Base-by-base conservation (phyloP, 768 basidiomycete genomes). In the Vararia minispora region DNA sequence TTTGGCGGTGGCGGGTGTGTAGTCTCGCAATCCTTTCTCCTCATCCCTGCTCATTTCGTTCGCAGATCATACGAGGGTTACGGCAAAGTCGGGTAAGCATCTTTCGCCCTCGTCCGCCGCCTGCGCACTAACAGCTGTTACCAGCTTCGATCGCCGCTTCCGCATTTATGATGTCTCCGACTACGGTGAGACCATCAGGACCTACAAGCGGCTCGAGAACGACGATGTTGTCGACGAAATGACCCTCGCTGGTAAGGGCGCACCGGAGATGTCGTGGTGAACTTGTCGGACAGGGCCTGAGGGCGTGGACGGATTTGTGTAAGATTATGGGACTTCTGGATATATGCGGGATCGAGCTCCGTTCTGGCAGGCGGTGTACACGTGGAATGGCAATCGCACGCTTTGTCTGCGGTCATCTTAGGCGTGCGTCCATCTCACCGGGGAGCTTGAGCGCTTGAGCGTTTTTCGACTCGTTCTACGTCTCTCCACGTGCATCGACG, bases 151-250 rank as follows among this genome's bases (percentile, higher is more conserved):
- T 57, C 76, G 92, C 13, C 72, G 94, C 28, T 90, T 94, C 69
- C 69, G 94, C 6, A 64, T 97, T 31, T 98, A 81, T 57, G 76
- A 89, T 18, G 69, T 98, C 36, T 82, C 79, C 13, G 77, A 89
- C 44, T 97, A 72, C 50, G 94, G 94, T 31, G 94, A 98, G 68
- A 91, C 76, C 5, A 87, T 98, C 54, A 65, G 69, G 54, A 94
- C 94, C 26, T 76, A 85, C 58, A 95, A 95, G 59, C 74, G 77
- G 27, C 78, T 74, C 4, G 84, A 86, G 53, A 64, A 78, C 41
- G 77, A 78, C 38, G 73, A 72, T 39, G 62, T 85, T 11, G 35
- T 84, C 30, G 78, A 85, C 47, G 67, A 71, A 43, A 68, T 81
- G 61, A 53, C 74, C 9, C 63, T 88, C 5, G 66, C 68, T 3